Conservation (phyloP, 148 eudicot species). For the Cornus suecica region DNA sequence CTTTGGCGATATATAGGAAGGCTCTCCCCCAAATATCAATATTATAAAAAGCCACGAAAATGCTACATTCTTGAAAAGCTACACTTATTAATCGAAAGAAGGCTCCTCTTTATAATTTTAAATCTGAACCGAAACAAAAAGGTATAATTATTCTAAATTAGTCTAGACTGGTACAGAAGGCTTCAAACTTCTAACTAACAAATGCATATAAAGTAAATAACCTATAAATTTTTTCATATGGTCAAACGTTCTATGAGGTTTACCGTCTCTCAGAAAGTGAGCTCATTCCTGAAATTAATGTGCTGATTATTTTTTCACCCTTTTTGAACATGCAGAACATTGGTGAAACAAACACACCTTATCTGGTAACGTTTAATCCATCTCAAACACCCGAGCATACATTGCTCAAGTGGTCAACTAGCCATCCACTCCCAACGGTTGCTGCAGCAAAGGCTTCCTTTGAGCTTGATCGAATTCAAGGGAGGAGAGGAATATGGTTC, state of each 20-base stretch:
- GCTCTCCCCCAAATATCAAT: background rate
- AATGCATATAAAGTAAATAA: background rate
- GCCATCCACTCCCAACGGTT: constrained; percentile 90
- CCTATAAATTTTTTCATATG: background rate
- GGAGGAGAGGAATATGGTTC: constrained; percentile 93
- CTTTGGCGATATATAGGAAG: background rate
- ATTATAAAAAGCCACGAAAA: background rate
- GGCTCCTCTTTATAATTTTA: background rate
- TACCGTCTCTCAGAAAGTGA: background rate
- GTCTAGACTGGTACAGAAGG: background rate
- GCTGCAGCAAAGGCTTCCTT: constrained; percentile 86
- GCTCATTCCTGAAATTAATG: constrained; percentile 4
- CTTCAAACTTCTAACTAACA: background rate
- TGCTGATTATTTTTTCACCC: constrained; percentile 3
- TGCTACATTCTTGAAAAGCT: background rate
- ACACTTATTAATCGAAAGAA: background rate
- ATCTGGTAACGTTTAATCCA: constrained; percentile 86
- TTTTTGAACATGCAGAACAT: constrained; percentile 56
- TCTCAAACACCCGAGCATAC: constrained; percentile 53
- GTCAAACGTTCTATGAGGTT: background rate
- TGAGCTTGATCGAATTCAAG: constrained; percentile 73
- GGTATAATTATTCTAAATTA: background rate
- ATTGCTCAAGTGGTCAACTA: constrained; percentile 78
- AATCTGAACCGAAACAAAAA: background rate
- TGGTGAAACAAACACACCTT: constrained; percentile 47